Percentiles rank a stretch among this genome's conserved stretches.
These are phyloP conservation scores for Lactarius quietus DNA, from an alignment of 768 basidiomycete species.

Conservation along the genomic window DNA sequence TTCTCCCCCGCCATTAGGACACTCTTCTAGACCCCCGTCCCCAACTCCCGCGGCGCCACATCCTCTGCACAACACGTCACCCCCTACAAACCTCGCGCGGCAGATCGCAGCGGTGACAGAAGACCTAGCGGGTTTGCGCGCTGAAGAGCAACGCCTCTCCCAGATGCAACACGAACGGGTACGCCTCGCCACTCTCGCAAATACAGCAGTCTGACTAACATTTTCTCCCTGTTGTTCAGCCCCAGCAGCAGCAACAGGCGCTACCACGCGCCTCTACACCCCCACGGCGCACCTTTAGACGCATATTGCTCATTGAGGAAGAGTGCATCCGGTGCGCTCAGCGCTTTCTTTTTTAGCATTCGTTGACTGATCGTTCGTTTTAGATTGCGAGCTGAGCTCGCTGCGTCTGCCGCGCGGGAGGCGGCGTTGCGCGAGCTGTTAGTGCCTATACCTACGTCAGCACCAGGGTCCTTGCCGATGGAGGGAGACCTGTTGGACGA, in stretches of 20 bases:
- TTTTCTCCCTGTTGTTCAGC: not conserved
- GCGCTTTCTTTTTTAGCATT: not conserved
- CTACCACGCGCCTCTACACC: not conserved
- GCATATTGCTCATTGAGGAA: slow-evolving; percentile 23
- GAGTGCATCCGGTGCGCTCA: slow-evolving; percentile 25
- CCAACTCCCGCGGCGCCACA: not conserved
- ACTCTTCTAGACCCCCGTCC: not conserved
- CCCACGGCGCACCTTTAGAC: slow-evolving; percentile 6
- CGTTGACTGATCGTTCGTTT: not conserved
- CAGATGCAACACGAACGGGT: slow-evolving; percentile 5
- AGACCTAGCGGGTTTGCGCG: slow-evolving; percentile 6
- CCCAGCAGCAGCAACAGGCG: not conserved
- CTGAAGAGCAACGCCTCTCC: slow-evolving; percentile 14
- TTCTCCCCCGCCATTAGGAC: not conserved
- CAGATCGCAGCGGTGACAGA: slow-evolving; percentile 17
- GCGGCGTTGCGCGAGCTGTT: slow-evolving; percentile 19
- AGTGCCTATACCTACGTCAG: not conserved
- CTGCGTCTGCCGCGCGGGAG: slow-evolving; percentile 19
- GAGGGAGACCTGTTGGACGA: slow-evolving; percentile 10
- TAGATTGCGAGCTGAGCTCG: slow-evolving; percentile 23
- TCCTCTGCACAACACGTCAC: not conserved
- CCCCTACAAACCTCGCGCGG: slow-evolving; percentile 3
- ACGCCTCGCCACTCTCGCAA: not conserved
- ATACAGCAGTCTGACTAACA: not conserved
- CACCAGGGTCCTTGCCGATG: not conserved